A percentile compares a stretch with the other conserved stretches of the same genome.
These are phyloP conservation scores for Phialophora verrucosa DNA, from an alignment of 2,329 filamentous ascomycete species.

Conservation along the genomic window DNA sequence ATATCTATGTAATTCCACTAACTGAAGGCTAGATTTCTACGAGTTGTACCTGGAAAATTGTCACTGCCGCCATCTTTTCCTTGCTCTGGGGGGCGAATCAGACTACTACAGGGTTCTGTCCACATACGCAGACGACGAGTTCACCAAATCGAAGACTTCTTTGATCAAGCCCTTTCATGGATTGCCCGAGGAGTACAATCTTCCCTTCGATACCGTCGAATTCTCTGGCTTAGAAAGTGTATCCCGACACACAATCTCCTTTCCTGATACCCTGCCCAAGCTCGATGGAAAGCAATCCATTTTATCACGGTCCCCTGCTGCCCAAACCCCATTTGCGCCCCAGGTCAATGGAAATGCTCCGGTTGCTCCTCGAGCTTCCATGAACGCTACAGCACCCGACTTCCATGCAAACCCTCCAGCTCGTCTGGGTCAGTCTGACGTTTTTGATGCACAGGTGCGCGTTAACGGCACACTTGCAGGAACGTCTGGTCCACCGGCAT, in stretches of 20 bases:
- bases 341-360: neutral
- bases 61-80: conserved; percentile 35
- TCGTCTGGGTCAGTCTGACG: neutral
- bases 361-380: neutral
- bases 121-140: conserved; percentile 35
- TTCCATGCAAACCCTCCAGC: neutral
- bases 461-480: neutral
- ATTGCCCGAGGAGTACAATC: conserved; percentile 20
- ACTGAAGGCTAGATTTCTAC: conserved; percentile 33
- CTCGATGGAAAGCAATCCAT: neutral
- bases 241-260: conserved; percentile 8
- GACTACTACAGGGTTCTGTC: conserved; percentile 34
- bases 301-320: neutral
- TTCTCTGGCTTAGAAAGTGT: conserved; percentile 28
- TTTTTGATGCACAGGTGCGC: neutral
- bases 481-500: neutral
- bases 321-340: neutral
- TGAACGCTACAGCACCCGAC: neutral
- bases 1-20: conserved; percentile 9
- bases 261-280: neutral
- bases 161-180: conserved; percentile 24
- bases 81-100: conserved; percentile 30
- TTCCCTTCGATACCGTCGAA: conserved; percentile 29
- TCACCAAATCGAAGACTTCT: conserved; percentile 34
- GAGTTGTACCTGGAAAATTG: conserved; percentile 36